Evolutionary conservation across 805 yeast genomes (phyloP), one percentile per base, ranked within the genome.

Genomic region (Pichia heedii): DNA sequence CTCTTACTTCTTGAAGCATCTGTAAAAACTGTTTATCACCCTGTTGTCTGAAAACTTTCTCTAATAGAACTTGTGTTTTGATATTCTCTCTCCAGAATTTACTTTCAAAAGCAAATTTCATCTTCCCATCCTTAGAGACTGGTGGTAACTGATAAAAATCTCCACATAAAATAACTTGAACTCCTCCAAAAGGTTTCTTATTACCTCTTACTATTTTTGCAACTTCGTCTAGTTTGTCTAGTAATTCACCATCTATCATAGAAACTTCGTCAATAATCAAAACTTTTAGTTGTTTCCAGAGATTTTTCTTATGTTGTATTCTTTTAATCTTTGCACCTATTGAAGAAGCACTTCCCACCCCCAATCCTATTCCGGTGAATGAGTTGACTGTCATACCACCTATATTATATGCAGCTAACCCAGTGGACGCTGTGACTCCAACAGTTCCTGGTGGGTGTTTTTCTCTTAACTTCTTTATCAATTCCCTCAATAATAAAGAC

Each of bases 111-210:
- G 89, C 81, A 63, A 79, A 84, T 40, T 54, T 51, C 3, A 67
- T 58, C 9, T 52, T 52, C 1, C 45, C 43, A 5, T 61, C 65
- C 18, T 59, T 69, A 13, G 68, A 60, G 8, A 81, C 86, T 0
- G 95, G 95, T 0, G 95, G 95, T 36, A 84, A 61, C 56, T 84
- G 95, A 57, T 76, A 84, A 57, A 84, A 84, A 58, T 84, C 95
- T 7, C 95, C 94, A 65, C 86, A 79, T 15, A 80, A 73, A 27
- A 84, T 71, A 16, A 84, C 54, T 53, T 84, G 95, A 20, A 84
- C 78, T 0, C 93, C 93, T 21, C 95, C 95, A 67, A 84, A 84
- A 1, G 94, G 89, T 16, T 33, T 39, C 9, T 33, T 33, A 44
- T 56, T 68, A 38, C 62, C 63, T 32, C 81, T 62, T 9, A 84